Percentiles rank a stretch among this genome's conserved stretches.
phyloP scores from a whole-genome alignment of 352 stramenopile genomes.

The Phytophthora sp. region DNA sequence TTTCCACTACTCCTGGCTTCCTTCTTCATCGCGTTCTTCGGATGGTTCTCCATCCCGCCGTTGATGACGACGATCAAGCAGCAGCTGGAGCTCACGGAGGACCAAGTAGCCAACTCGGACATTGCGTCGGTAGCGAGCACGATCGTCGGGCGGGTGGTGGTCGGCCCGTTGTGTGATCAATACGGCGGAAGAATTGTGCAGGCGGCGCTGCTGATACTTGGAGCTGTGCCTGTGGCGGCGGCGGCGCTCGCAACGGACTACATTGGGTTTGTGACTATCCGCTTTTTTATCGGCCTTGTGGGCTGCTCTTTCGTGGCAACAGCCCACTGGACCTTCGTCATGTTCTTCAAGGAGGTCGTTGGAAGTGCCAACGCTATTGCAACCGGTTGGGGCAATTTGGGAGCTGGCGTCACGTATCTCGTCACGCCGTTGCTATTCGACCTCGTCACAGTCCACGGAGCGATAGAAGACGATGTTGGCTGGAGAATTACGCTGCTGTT shows the following conservation, averaged over 20 bases:
- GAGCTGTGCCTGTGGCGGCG: constrained; percentile 84
- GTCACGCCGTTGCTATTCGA: constrained; percentile 91
- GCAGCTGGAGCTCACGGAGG: constrained; percentile 76
- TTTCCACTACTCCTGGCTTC: constrained; percentile 94
- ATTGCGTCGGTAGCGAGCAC: constrained; percentile 90
- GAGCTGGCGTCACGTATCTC: constrained; percentile 87
- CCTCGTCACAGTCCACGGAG: constrained; percentile 70
- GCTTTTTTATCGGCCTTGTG: constrained; percentile 95
- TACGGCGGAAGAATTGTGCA: constrained; percentile 90
- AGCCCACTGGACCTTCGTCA: constrained; percentile 93
- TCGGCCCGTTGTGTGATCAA: constrained; percentile 92
- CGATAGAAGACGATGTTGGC: constrained; percentile 70
- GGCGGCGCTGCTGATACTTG: constrained; percentile 70
- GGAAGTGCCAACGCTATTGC: constrained; percentile 94
- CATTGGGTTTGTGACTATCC: constrained; percentile 72
- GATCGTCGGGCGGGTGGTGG: constrained; percentile 90
- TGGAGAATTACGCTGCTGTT: constrained; percentile 93
- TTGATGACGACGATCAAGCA: constrained; percentile 92
- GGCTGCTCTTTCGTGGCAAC: constrained; percentile 93
- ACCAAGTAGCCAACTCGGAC: constrained; percentile 91
- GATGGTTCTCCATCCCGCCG: constrained; percentile 95
- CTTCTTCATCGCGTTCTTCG: constrained; percentile 96
- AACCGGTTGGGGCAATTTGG: constrained; percentile 94
- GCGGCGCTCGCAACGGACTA: constrained; percentile 86
- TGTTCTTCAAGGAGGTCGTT: constrained; percentile 94